Base-by-base conservation (phyloP, 164 flowering plant species). In the Taxillus chinensis region DNA sequence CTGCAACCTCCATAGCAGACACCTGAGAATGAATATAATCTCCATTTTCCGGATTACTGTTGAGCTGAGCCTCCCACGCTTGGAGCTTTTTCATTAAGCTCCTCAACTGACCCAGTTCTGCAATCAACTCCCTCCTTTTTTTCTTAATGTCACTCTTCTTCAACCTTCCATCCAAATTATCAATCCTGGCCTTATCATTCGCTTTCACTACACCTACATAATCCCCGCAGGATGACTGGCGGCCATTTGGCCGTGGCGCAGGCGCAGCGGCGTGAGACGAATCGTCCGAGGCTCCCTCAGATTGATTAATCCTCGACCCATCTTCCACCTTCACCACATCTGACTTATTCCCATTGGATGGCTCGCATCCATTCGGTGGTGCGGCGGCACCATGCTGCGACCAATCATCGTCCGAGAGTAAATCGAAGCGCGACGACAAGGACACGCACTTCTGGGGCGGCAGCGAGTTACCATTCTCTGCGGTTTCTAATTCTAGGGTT, bases 101-200 rank as follows among this genome's bases (percentile, higher is more conserved):
- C 68, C 77, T 70, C 27, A 84, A 82, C 51, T 68, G 75, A 59
- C 77, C 83, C 61, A 84, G 83, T 71, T 84, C 86, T 40, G 60
- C 43, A 65, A 50, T 55, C 41, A 84, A 56, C 74, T 64, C 79
- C 75, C 70, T 75, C 68, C 62, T 79, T n/a, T 75, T 62, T 41
- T 71, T 77, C 57, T 68, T 59, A 39, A 70, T 46, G 61, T 76
- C 84, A 54, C 41, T 40, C 61, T 65, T 76, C 61, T 65, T 76
- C 3, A 79, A 67, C 27, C 63, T 71, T 11, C 61, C 67, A 11
- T 48, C 37, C 57, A 78, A 56, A 58, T 61, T 71, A 60, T 17
- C 10, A 5, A 81, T 67, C 60, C 59, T 74, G 55, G 81, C 68
- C 52, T 61, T 55, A 58, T 72, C 68, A 51, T 68, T 80, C 56